Conservation (phyloP, 2,329 filamentous ascomycete species). For the Scopulariopsis brevicaulis region DNA sequence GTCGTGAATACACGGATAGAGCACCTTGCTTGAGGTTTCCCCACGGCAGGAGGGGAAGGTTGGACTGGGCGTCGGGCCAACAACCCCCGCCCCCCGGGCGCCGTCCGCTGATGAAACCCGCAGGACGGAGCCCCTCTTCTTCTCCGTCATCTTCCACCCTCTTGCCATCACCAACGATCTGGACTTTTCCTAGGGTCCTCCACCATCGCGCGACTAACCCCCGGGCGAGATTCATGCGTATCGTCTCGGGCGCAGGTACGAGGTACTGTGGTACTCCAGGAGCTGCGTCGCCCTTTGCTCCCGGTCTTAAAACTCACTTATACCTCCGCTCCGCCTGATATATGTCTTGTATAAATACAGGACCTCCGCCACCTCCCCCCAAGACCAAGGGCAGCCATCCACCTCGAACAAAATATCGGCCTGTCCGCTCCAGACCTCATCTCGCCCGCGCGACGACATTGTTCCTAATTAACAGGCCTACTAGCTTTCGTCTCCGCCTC, state of each 20-base stretch:
- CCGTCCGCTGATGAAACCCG: neutral
- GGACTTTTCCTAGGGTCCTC: neutral
- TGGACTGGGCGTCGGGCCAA: neutral
- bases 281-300: neutral
- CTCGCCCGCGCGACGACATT: neutral
- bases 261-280: neutral
- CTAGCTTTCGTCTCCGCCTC: neutral
- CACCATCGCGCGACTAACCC: neutral
- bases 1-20: neutral
- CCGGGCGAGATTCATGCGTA: neutral
- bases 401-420: neutral
- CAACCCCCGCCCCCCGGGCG: neutral
- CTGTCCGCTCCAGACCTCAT: neutral
- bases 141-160: neutral
- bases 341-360: conserved; percentile 2
- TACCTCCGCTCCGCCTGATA: neutral
- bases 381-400: neutral
- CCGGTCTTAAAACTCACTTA: neutral
- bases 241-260: neutral
- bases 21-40: neutral
- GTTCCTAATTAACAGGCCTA: neutral
- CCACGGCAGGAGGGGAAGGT: neutral
- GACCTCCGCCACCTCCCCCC: neutral
- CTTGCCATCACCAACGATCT: neutral
- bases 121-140: neutral